These are phyloP conservation scores for Aspergillus sp. DNA, from an alignment of 2,329 filamentous ascomycete species.

Conservation along the genomic window DNA sequence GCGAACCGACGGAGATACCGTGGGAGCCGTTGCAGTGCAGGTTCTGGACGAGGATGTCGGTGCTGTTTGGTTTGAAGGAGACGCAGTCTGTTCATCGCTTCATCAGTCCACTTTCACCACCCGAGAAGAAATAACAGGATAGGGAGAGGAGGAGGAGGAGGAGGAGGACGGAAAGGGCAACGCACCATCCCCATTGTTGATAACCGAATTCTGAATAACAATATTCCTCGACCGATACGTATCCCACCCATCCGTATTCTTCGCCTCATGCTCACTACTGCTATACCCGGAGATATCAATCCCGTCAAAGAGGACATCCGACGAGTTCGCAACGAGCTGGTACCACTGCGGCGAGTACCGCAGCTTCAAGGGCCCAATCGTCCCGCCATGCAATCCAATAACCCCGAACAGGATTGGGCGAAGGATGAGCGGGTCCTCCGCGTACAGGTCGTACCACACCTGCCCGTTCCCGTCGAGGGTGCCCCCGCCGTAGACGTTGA, in stretches of 20 bases:
- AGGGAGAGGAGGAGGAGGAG: no score
- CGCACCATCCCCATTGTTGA: conserved; percentile 66
- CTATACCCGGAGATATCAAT: conserved; percentile 64
- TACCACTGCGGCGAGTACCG: conserved; percentile 67
- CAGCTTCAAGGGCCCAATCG: conserved; percentile 64
- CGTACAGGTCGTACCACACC: conserved; percentile 67
- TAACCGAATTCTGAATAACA: conserved; percentile 68
- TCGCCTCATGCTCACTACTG: conserved; percentile 58
- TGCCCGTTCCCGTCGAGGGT: conserved; percentile 68
- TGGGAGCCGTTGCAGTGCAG: conserved; percentile 71
- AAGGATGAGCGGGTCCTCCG: conserved; percentile 59
- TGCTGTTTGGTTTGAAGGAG: conserved; percentile 75
- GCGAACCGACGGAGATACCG: conserved; percentile 72
- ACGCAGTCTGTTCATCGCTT: conserved; percentile 60
- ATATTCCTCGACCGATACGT: conserved; percentile 62
- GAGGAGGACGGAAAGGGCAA: background rate
- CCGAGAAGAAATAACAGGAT: no score
- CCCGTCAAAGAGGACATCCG: conserved; percentile 66
- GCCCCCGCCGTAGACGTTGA: conserved; percentile 70
- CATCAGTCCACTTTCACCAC: background rate
- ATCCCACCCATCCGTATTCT: conserved; percentile 67
- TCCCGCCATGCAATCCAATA: conserved; percentile 61
- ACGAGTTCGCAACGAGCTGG: conserved; percentile 69
- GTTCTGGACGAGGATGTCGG: conserved; percentile 69
- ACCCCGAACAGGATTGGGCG: conserved; percentile 63